Conservation (phyloP, 2,329 filamentous ascomycete species). For the Phialemonium atrogriseum region DNA sequence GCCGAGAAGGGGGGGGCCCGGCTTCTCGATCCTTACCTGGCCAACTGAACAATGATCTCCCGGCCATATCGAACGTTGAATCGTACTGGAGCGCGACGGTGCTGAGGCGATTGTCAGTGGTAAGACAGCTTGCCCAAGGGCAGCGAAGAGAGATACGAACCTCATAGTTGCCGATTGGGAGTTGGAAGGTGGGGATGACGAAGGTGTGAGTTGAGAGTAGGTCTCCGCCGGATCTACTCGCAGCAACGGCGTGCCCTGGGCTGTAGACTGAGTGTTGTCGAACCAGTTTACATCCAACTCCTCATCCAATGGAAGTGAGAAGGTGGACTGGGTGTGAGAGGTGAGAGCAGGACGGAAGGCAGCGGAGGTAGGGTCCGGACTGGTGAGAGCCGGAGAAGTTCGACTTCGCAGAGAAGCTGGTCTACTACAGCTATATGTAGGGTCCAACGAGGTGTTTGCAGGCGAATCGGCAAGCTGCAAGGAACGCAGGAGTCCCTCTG, state of each 20-base stretch:
- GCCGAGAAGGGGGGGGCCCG: background rate
- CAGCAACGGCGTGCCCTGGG: slow-evolving; percentile 18
- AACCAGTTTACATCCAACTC: slow-evolving; percentile 20
- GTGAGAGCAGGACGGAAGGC: slow-evolving; percentile 9
- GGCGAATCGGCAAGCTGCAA: slow-evolving; percentile 13
- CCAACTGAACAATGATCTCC: slow-evolving; percentile 42
- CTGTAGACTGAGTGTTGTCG: slow-evolving; percentile 12
- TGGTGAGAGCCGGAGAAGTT: slow-evolving; percentile 14
- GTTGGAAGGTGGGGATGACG: slow-evolving; percentile 11
- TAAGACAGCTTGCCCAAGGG: no score
- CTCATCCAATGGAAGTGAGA: slow-evolving; percentile 17
- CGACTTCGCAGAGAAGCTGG: slow-evolving; percentile 11
- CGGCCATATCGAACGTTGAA: slow-evolving; percentile 41
- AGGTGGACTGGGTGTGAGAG: slow-evolving; percentile 15
- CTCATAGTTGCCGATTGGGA: slow-evolving; percentile 19
- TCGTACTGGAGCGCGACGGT: slow-evolving; percentile 44
- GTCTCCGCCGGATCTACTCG: slow-evolving; percentile 24
- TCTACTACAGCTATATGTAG: slow-evolving; percentile 13
- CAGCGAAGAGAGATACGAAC: slow-evolving; percentile 9
- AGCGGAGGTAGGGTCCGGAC: slow-evolving; percentile 11
- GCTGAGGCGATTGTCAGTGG: slow-evolving; percentile 17
- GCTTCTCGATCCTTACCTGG: slow-evolving; percentile 26
- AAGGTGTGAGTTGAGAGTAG: slow-evolving; percentile 13
- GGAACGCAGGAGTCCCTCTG: slow-evolving; percentile 13
- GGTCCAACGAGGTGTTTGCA: slow-evolving; percentile 9